phyloP scores from a whole-genome alignment of 2,329 filamentous ascomycete genomes.

The Fusarium equiseti region DNA sequence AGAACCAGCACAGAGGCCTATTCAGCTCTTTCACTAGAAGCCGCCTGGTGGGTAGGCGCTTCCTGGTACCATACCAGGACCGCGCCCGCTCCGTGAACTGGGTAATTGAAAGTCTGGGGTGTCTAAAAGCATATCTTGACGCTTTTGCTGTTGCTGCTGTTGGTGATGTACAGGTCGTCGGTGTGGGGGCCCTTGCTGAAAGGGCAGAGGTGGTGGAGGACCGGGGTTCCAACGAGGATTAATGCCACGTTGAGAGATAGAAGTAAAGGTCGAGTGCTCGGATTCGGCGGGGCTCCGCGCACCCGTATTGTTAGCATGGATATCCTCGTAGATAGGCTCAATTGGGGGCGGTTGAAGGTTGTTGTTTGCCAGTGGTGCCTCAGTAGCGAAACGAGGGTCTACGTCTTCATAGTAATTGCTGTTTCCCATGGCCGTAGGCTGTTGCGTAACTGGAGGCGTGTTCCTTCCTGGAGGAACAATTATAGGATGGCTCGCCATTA shows the following conservation, averaged over 20 bases:
- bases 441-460: conserved; percentile 50
- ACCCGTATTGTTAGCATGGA: conserved; percentile 63
- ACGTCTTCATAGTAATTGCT: conserved; percentile 89
- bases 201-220: conserved; percentile 58
- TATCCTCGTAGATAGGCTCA: conserved; percentile 70
- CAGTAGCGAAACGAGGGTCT: conserved; percentile 83
- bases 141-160: conserved; percentile 69
- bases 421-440: conserved; percentile 44
- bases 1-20: conserved; percentile 6
- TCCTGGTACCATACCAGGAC: conserved; percentile 63
- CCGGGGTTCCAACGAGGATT: conserved; percentile 87
- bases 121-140: conserved; percentile 79
- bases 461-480: conserved; percentile 55
- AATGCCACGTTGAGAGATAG: conserved; percentile 86
- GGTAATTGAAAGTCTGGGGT: conserved; percentile 90
- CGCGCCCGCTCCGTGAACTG: conserved; percentile 52
- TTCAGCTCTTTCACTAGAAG: conserved; percentile 43
- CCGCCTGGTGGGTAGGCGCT: conserved; percentile 63
- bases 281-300: conserved; percentile 80
- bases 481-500: conserved; percentile 52
- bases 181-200: conserved; percentile 57
- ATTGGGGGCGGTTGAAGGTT: conserved; percentile 48
- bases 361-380: conserved; percentile 49
- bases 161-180: conserved; percentile 64
- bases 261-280: conserved; percentile 88